phyloP scores from a whole-genome alignment of 805 yeast genomes.

The Kodamaea fukazawae region DNA sequence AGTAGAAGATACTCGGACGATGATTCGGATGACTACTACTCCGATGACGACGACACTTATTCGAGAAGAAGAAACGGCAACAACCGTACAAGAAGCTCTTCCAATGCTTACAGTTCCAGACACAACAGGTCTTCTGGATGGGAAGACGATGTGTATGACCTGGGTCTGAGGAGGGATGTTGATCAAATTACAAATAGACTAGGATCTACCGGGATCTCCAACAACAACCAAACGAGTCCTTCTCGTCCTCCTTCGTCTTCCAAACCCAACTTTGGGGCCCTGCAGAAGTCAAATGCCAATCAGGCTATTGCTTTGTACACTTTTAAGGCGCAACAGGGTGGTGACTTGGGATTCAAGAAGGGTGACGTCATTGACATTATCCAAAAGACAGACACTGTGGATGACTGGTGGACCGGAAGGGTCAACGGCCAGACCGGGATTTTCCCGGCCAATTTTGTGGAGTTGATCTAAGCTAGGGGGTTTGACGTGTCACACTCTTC shows the following conservation, averaged over 20 bases:
- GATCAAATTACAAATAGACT: slow-evolving; percentile 35
- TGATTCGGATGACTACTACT: slow-evolving; percentile 32
- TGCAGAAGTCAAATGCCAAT: slow-evolving; percentile 44
- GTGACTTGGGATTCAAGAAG: slow-evolving; percentile 88
- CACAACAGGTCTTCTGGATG: slow-evolving; percentile 48
- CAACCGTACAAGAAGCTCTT: slow-evolving; percentile 20
- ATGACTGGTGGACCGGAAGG: slow-evolving; percentile 99
- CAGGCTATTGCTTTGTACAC: slow-evolving; percentile 89
- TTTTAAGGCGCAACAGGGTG: slow-evolving; percentile 89
- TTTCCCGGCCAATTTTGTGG: slow-evolving; percentile 96
- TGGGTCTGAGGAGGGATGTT: slow-evolving; percentile 33
- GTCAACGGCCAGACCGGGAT: slow-evolving; percentile 82
- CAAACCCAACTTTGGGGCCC: slow-evolving; percentile 41
- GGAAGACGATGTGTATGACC: slow-evolving; percentile 87
- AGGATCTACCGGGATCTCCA: slow-evolving; percentile 29
- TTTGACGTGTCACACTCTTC: background rate
- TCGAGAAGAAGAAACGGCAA: slow-evolving; percentile 21
- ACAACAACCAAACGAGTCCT: slow-evolving; percentile 19
- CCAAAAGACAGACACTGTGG: slow-evolving; percentile 81
- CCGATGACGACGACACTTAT: slow-evolving; percentile 14
- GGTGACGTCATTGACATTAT: slow-evolving; percentile 90
- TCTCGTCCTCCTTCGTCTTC: slow-evolving; percentile 36
- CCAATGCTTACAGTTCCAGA: slow-evolving; percentile 6
- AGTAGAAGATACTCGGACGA: slow-evolving; percentile 29
- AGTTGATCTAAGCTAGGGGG: slow-evolving; percentile 48